Evolutionary conservation across 2,329 filamentous ascomycete genomes (phyloP), one percentile per base, ranked within the genome.

Genomic region (Aulographum hederae): DNA sequence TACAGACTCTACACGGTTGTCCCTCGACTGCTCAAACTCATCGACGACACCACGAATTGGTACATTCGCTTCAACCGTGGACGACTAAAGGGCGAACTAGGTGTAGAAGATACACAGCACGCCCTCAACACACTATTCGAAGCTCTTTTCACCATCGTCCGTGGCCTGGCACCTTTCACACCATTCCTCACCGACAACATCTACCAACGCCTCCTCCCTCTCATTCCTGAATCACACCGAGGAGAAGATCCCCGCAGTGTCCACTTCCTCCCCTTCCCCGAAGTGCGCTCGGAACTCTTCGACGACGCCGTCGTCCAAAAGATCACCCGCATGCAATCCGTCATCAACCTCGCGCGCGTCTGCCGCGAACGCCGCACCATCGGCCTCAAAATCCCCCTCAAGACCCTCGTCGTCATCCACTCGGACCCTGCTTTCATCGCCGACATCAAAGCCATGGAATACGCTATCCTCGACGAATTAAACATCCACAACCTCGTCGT

Each of bases 41-140:
- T 94, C 41, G 86, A 94, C 46, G 84, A 91, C 56, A 84, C 80
- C 3, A 94, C 85, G n/a, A 95, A 95, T 56, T 94, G 85, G 85
- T 94, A 94, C 57, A 94, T 94, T 51, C 71, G 84, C 38, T 91
- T 93, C 62, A 94, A 94, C 61, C 70, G 85, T 33, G 79, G 79
- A 53, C 73, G 85, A 33, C 64, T 93, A 41, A 94, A 93, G 70
- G 85, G 85, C 27, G 84, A 91, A 49, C 73, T 81, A 40, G 82
- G 84, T 13, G 56, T 81, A 16, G 69, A 85, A 11, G 89, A 95
- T 50, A 94, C 89, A 8, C 62, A 77, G 31, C 81, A 92, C 46
- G 89, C 86, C 1, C 64, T 98, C 33, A 93, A 95, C 56, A 86
- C 89, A 2, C 69, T 95, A 5, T 94, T 92, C 45, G 84, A 94